Base-by-base conservation (phyloP, 306 rosid species). In the Aeschynomene evenia region DNA sequence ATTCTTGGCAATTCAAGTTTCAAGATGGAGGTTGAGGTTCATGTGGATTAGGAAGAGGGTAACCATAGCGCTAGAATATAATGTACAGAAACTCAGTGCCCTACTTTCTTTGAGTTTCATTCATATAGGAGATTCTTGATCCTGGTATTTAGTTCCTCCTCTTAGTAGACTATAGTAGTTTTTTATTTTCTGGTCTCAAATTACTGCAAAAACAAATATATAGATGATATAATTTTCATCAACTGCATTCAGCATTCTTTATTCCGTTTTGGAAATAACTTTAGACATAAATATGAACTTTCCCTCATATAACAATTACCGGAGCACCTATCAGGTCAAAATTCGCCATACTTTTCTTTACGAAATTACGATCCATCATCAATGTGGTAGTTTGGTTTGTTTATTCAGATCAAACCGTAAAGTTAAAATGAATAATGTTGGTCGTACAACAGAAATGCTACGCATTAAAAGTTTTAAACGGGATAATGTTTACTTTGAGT, bases 21-120 rank as follows among this genome's bases (percentile, higher is more conserved):
- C 79, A 87, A 85, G 88, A 87, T 85, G 96, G 94, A 85, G 68
- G 94, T 81, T 20, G 96, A 87, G 75, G 83, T 87, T 74, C 89
- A 81, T 0, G 86, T 87, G 72, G 91, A 87, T 71, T 87, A 82
- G 70, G 71, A 26, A 45, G 63, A 75, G 23, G 56, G 49, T 14
- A 33, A 33, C 56, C 19, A 15, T 57, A 51, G 14, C 58, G 20
- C 31, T n/a, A 56, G 75, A 54, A 65, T 70, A 48, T 23, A 78
- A 51, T 58, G 58, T 28, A 73, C 42, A 13, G 6, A 54, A 31
- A 37, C 58, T 45, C n/a, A 1, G 18, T 56, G 36, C 46, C 51
- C 29, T 49, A 63, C 50, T 70, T 40, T 71, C 48, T 6, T 24
- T 34, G 34, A 52, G 57, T 52, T 45, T 69, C 74, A 24, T 24